These are phyloP conservation scores for Magnolia changhungtana DNA, from an alignment of 164 flowering plant genomes.

Conservation along the genomic window DNA sequence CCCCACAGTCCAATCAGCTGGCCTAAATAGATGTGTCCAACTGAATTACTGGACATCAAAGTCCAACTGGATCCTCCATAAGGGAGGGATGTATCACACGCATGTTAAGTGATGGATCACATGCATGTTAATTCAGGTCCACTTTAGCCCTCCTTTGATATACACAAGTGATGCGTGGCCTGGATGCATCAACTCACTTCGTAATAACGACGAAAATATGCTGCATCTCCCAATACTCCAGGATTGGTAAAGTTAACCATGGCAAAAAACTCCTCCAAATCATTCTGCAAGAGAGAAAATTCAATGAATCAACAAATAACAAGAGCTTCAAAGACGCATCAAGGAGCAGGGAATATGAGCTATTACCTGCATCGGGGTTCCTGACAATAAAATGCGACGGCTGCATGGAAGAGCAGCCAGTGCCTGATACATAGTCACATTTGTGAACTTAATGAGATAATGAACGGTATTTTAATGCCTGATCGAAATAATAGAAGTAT, in stretches of 20 bases:
- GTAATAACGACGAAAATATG: slow-evolving; percentile 86
- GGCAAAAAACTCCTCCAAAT: slow-evolving; percentile 94
- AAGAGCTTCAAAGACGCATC: neutral
- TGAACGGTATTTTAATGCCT: neutral
- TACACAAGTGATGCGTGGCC: neutral
- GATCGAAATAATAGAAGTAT: neutral
- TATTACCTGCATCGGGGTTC: slow-evolving; percentile 97
- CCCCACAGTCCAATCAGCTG: neutral
- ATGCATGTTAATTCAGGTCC: neutral
- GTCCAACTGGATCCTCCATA: neutral
- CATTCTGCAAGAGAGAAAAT: slow-evolving; percentile 55
- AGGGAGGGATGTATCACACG: neutral
- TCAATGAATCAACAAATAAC: neutral
- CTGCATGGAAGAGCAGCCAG: slow-evolving; percentile 85
- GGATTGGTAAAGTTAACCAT: slow-evolving; percentile 99
- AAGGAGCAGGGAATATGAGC: slow-evolving; percentile 8
- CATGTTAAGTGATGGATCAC: neutral
- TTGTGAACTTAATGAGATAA: neutral
- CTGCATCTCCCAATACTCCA: slow-evolving; percentile 84
- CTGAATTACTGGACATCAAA: neutral
- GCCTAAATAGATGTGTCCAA: neutral
- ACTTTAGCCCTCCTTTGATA: neutral
- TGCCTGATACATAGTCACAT: slow-evolving; percentile 51
- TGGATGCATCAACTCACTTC: slow-evolving; percentile 47
- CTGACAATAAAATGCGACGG: slow-evolving; percentile 83